These are phyloP conservation scores for Noccaea bulbosa DNA, from an alignment of 345 rosid species.

Conservation along the genomic window DNA sequence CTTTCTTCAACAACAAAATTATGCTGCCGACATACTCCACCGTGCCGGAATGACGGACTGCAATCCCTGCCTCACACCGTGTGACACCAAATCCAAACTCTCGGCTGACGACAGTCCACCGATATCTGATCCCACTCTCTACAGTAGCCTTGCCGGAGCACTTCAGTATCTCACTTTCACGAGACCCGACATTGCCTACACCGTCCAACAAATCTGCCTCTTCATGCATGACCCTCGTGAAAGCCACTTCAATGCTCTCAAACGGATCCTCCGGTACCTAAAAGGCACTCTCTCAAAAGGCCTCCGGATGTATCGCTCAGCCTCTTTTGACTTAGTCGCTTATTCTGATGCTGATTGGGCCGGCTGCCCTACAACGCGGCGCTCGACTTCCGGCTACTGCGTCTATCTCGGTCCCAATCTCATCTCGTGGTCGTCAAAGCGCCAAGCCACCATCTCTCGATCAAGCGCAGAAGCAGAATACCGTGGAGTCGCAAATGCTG, in stretches of 20 bases:
- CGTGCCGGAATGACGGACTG: background rate
- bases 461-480: background rate
- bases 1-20: background rate
- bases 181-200: background rate
- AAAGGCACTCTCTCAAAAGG: background rate
- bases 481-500: fast-evolving
- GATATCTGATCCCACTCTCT: background rate
- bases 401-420: background rate
- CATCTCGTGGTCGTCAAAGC: background rate
- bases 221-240: background rate
- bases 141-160: background rate
- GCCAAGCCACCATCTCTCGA: fast-evolving
- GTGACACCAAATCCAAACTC: background rate
- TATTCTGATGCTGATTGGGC: background rate
- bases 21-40: background rate
- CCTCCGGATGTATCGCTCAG: fast-evolving
- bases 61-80: background rate
- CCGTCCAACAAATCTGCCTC: background rate
- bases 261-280: background rate
- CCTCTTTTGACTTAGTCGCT: fast-evolving
- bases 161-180: background rate
- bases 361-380: background rate
- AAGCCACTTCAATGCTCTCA: background rate
- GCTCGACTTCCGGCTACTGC: background rate
- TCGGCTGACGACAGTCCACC: background rate